Conservation (phyloP, 345 rosid genomes). For the Populus euphratica region DNA sequence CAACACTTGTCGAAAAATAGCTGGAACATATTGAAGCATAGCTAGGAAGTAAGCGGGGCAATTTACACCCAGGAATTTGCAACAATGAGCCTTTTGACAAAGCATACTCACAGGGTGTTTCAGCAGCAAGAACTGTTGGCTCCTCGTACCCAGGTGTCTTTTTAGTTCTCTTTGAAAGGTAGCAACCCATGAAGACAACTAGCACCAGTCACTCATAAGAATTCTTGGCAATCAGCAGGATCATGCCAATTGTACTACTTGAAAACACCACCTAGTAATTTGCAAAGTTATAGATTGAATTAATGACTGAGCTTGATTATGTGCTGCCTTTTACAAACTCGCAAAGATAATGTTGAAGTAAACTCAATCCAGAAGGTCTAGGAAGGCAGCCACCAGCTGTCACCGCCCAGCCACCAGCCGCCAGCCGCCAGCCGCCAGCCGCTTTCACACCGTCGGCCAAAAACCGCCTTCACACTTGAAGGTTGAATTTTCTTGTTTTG, state of each 20-base stretch:
- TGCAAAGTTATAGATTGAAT: not conserved
- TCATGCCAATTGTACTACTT: not conserved
- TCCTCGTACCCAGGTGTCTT: slow-evolving; percentile 55
- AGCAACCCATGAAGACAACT: slow-evolving; percentile 44
- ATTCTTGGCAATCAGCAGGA: not conserved
- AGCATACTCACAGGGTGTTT: slow-evolving; percentile 62
- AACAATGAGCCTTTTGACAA: not conserved
- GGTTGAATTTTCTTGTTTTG: too few relatives aligned
- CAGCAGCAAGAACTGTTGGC: slow-evolving; percentile 65
- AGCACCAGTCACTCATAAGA: not conserved
- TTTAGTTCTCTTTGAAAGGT: slow-evolving; percentile 32
- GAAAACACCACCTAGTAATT: slow-evolving; percentile 7
- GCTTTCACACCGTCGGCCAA: too few relatives aligned
- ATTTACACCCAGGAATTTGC: slow-evolving; percentile 1
- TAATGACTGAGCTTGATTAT: not conserved
- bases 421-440: too few relatives aligned
- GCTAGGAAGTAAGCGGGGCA: not conserved
- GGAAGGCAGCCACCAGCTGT: too few relatives aligned
- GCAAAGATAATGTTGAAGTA: too few relatives aligned
- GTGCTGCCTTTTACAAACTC: not conserved
- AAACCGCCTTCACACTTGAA: too few relatives aligned
- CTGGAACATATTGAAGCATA: not conserved
- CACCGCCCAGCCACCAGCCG: too few relatives aligned
- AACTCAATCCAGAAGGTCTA: too few relatives aligned
- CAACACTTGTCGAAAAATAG: not conserved